Conservation (phyloP, 2,329 filamentous ascomycete genomes). For the Colletotrichum sp. region DNA sequence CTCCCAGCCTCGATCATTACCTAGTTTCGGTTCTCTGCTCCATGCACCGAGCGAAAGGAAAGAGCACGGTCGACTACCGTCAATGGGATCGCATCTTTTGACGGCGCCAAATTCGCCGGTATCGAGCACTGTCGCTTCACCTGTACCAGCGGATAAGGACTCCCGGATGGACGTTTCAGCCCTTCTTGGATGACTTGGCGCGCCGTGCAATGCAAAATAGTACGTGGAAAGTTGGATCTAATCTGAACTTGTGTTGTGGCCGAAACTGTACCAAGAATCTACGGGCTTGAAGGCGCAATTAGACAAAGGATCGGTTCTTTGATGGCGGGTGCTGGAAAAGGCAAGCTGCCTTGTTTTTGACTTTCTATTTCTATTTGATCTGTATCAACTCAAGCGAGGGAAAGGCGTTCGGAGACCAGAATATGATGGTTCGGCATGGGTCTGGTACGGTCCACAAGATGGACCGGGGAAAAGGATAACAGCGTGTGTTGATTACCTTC, state of each 20-base stretch:
- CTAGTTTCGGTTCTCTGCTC: slow-evolving; percentile 29
- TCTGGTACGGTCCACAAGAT: not conserved
- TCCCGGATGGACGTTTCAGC: slow-evolving; percentile 17
- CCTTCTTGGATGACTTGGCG: not conserved
- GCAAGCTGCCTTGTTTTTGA: not conserved
- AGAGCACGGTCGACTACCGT: not conserved
- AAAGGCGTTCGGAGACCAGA: slow-evolving; percentile 10
- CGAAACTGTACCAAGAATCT: not conserved
- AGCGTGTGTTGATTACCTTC: not conserved
- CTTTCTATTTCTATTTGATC: not conserved
- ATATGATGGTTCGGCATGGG: slow-evolving; percentile 2
- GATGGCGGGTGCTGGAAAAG: not conserved
- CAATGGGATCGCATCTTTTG: slow-evolving; percentile 25
- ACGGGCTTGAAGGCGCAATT: not conserved
- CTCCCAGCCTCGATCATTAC: slow-evolving; percentile 27
- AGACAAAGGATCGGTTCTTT: not conserved
- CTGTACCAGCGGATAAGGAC: slow-evolving; percentile 22
- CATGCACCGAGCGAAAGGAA: slow-evolving; percentile 15
- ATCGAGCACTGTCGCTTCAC: slow-evolving; percentile 1
- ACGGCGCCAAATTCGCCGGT: slow-evolving; percentile 40
- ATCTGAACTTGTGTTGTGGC: not conserved
- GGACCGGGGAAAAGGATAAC: not conserved
- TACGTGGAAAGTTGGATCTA: not conserved
- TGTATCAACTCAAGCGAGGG: slow-evolving; percentile 7
- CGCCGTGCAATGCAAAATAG: not conserved